These are phyloP conservation scores for Candida odintsovae DNA, from an alignment of 805 yeast species.

Conservation along the genomic window DNA sequence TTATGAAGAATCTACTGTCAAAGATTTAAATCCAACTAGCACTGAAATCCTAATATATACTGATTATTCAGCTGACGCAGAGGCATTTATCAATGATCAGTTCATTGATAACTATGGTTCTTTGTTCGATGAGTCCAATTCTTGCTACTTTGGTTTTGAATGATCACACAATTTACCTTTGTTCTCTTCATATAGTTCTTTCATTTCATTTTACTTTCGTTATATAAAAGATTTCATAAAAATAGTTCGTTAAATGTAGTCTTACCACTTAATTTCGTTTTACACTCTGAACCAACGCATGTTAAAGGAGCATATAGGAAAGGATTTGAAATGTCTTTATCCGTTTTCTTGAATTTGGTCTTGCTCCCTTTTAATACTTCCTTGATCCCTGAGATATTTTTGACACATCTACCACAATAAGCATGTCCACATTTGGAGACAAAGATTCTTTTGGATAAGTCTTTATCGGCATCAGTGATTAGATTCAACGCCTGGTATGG, in stretches of 20 bases:
- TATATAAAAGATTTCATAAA: slow-evolving; percentile 19
- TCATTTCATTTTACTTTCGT: background rate
- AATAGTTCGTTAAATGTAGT: slow-evolving; percentile 53
- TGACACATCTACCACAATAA: slow-evolving; percentile 81
- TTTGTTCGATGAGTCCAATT: background rate
- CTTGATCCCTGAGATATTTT: slow-evolving; percentile 46
- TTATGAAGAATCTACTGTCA: background rate
- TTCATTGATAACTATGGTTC: background rate
- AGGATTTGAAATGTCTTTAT: slow-evolving; percentile 27
- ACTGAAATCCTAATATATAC: background rate
- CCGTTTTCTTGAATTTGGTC: slow-evolving; percentile 15
- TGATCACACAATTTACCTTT: no score
- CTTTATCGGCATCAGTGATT: slow-evolving; percentile 50
- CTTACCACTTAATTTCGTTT: slow-evolving; percentile 35
- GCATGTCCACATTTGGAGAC: slow-evolving; percentile 75
- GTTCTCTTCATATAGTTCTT: background rate
- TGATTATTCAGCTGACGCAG: background rate
- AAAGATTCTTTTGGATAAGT: slow-evolving; percentile 61
- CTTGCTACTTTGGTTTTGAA: background rate
- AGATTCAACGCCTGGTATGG: slow-evolving; percentile 57
- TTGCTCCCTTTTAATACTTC: slow-evolving; percentile 12
- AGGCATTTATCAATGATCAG: background rate
- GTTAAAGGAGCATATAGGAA: slow-evolving; percentile 46
- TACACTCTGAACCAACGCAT: slow-evolving; percentile 55
- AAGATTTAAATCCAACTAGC: background rate